Conservation (phyloP, 2,329 filamentous ascomycete genomes). For the Helminthosporium solani region DNA sequence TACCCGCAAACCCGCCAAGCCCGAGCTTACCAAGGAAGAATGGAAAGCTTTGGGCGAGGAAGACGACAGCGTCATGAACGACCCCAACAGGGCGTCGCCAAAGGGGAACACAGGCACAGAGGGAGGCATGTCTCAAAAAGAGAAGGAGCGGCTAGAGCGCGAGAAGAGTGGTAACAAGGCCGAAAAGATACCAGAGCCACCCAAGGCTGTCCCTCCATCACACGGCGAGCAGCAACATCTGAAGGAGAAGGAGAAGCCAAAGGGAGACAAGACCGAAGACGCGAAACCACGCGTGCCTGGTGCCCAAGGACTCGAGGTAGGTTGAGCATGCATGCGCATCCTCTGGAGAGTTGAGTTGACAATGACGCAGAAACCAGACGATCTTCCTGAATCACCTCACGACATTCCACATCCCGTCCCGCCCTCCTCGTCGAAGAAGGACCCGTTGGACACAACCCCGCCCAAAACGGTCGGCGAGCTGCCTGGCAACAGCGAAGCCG, state of each 20-base stretch:
- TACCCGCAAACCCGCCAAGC: constrained; percentile 21
- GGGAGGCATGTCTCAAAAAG: constrained; percentile 85
- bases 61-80: constrained; percentile 89
- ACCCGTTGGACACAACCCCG: constrained; percentile 48
- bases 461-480: constrained; percentile 28
- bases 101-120: constrained; percentile 87
- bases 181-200: constrained; percentile 76
- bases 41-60: constrained; percentile 49
- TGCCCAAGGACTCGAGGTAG: constrained; percentile 43
- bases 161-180: constrained; percentile 66
- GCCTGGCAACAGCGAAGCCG: constrained; percentile 47
- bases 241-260: constrained; percentile 18
- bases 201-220: constrained; percentile 80
- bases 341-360: constrained; percentile 14
- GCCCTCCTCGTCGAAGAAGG: constrained; percentile 62
- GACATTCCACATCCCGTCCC: constrained; percentile 72
- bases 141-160: constrained; percentile 69
- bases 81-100: constrained; percentile 71
- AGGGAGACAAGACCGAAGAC: constrained; percentile 5
- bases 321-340: constrained; percentile 4
- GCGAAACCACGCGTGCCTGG: constrained; percentile 26
- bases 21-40: constrained; percentile 36
- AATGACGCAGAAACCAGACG: constrained; percentile 66
- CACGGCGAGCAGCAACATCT: constrained; percentile 74
- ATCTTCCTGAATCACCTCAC: constrained; percentile 76